Percentiles rank a stretch among this genome's conserved stretches.
Conservation (phyloP, 2,329 filamentous ascomycete genomes). For the Lasiodiplodia theobromae region DNA sequence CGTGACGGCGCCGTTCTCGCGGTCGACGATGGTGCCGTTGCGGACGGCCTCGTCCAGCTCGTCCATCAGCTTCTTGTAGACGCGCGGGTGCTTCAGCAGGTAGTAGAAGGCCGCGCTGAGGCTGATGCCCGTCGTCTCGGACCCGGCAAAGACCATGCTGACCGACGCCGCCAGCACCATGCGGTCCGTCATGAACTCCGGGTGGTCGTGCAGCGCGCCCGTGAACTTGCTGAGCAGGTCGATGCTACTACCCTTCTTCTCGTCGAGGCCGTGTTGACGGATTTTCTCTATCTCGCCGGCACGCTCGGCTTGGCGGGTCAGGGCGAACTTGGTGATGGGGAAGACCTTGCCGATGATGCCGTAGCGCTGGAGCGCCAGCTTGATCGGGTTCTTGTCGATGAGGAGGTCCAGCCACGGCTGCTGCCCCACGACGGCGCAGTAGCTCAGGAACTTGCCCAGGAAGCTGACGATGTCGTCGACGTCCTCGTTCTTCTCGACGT, state of each 20-base stretch:
- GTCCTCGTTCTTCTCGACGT: constrained; percentile 76
- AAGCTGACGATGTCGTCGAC: constrained; percentile 76
- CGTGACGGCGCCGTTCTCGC: constrained; percentile 65
- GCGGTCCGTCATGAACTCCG: constrained; percentile 74
- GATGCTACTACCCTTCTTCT: constrained; percentile 41
- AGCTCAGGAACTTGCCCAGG: constrained; percentile 69
- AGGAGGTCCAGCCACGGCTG: constrained; percentile 74
- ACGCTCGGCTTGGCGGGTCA: constrained; percentile 71
- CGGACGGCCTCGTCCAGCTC: constrained; percentile 69
- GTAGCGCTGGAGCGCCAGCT: constrained; percentile 70
- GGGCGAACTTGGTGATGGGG: constrained; percentile 75
- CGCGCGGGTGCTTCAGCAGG: constrained; percentile 68
- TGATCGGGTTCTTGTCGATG: constrained; percentile 77
- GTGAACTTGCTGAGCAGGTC: constrained; percentile 78
- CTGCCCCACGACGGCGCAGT: constrained; percentile 77
- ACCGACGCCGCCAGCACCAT: constrained; percentile 75
- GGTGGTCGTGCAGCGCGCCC: constrained; percentile 70
- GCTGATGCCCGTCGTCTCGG: constrained; percentile 80
- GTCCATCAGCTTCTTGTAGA: constrained; percentile 62
- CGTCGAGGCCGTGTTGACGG: constrained; percentile 48
- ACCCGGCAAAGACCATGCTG: constrained; percentile 76
- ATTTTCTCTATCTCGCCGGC: constrained; percentile 61
- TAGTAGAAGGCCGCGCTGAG: constrained; percentile 77
- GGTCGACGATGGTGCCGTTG: constrained; percentile 54
- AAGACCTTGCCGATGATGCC: constrained; percentile 73